A percentile compares a stretch with the other conserved stretches of the same genome.
phyloP scores from a whole-genome alignment of 768 basidiomycete species.

The Peribolospora kevripleyi region DNA sequence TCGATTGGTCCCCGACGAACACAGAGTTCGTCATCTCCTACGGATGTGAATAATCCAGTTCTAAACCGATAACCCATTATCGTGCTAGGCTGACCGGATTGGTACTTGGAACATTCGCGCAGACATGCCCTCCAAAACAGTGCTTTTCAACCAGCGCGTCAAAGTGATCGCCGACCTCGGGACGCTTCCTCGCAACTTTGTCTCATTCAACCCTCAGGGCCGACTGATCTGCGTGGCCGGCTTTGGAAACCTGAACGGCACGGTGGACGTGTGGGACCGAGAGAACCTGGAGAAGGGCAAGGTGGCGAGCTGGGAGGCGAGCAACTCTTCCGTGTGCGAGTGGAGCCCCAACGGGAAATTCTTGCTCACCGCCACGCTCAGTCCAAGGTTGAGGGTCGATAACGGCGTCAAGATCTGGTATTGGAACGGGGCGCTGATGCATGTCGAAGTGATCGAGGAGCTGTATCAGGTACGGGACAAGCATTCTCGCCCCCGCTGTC shows the following conservation, averaged over 20 bases:
- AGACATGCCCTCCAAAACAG: constrained; percentile 90
- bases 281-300: constrained; percentile 42
- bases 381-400: constrained; percentile 81
- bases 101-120: background rate
- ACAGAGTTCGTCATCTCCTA: constrained; percentile 93
- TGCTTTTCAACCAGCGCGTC: constrained; percentile 76
- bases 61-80: constrained; percentile 2
- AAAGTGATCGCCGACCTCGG: constrained; percentile 77
- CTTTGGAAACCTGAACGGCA: constrained; percentile 89
- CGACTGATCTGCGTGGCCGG: constrained; percentile 69
- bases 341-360: constrained; percentile 88
- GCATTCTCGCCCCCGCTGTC: background rate
- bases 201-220: constrained; percentile 83
- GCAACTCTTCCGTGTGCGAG: constrained; percentile 80
- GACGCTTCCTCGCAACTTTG: constrained; percentile 64
- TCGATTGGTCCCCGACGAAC: constrained; percentile 55
- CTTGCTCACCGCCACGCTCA: constrained; percentile 84
- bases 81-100: background rate
- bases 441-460: constrained; percentile 59
- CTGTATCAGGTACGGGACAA: constrained; percentile 43
- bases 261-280: constrained; percentile 76
- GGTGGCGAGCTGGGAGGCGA: constrained; percentile 54
- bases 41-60: constrained; percentile 43
- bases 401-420: constrained; percentile 95
- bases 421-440: constrained; percentile 63